Evolutionary conservation across 257 asterid genomes (phyloP), one percentile per base, ranked within the genome.

Genomic region (Petrea volubilis): DNA sequence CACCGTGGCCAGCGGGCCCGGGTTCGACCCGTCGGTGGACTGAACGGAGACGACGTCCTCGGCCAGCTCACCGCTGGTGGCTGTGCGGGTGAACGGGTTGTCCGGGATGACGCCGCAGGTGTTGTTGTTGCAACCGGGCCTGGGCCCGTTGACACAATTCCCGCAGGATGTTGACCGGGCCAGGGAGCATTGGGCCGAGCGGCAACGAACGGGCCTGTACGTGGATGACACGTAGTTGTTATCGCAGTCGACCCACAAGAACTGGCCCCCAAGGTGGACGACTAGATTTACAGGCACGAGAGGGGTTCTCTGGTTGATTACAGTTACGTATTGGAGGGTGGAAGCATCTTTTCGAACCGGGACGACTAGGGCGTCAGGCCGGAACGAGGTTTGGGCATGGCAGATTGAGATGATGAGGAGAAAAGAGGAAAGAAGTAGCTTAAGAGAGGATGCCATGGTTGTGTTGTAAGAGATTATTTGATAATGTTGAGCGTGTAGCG

Each of bases 221-320:
- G 95, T 38, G 6, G 96, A 87, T 0, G 92, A 83, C 0, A 76
- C 79, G 27, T 83, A 90, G 75, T 71, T 68, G 38, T 40, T 74
- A 2, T 88, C 96, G 72, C 96, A 90, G 28, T 90, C 90, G 34
- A 88, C 85, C 96, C 96, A 86, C 24, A 86, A 34, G 73, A 76
- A 83, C 9, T 70, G 79, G 33, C 96, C 96, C 0, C 97, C 97
- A 9, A 88, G 91, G 76, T 90, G 88, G 17, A 90, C 80, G 31
- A 75, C 87, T 12, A 88, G 86, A 71, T 58, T 79, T 1, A 83
- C 74, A 27, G 90, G 78, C 14, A 88, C 84, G 1, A 75, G 74
- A 11, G 97, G 96, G 0, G 93, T 88, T 6, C 96, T 69, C 51
- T 88, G 96, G 33, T 60, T 29, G 74, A 88, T 75, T 1, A 29